Evolutionary conservation across 371 early-diverging fungal genomes (phyloP).

Genomic region (Mortierella sp.): DNA sequence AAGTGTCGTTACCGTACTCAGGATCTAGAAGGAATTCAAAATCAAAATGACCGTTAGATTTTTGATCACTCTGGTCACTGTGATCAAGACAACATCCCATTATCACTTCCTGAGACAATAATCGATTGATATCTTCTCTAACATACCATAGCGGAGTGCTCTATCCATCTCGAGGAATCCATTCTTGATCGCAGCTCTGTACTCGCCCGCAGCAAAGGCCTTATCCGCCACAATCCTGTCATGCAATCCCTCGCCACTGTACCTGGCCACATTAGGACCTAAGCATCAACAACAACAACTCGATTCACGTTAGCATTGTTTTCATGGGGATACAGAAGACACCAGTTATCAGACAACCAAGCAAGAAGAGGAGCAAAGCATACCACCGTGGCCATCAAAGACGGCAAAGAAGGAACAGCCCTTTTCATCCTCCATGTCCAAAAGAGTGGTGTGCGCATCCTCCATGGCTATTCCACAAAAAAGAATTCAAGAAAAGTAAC

Average conservation of each 20-base stretch:
- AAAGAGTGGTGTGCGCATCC: constrained; percentile 93
- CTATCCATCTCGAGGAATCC: constrained; percentile 88
- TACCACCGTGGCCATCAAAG: constrained; percentile 97
- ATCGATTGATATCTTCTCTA: background rate
- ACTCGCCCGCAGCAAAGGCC: constrained; percentile 75
- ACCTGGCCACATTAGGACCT: constrained; percentile 87
- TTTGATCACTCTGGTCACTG: background rate
- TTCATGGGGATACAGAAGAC: background rate
- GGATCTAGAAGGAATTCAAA: constrained; percentile 66
- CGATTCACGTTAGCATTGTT: background rate
- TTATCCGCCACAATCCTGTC: constrained; percentile 72
- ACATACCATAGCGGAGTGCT: constrained; percentile 77
- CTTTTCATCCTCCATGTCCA: constrained; percentile 65
- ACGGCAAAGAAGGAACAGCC: constrained; percentile 90
- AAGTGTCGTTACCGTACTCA: constrained; percentile 76
- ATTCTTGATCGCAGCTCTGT: constrained; percentile 76
- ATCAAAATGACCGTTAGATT: background rate
- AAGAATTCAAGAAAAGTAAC: background rate
- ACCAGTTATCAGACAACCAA: background rate
- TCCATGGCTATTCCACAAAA: constrained; percentile 41
- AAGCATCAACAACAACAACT: background rate
- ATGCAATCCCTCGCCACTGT: constrained; percentile 82
- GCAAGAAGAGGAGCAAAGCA: background rate
- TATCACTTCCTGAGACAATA: too few species aligned
- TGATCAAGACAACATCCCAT: background rate